Conservation (phyloP, 345 rosid genomes). For the Bruguiera gymnorhiza region DNA sequence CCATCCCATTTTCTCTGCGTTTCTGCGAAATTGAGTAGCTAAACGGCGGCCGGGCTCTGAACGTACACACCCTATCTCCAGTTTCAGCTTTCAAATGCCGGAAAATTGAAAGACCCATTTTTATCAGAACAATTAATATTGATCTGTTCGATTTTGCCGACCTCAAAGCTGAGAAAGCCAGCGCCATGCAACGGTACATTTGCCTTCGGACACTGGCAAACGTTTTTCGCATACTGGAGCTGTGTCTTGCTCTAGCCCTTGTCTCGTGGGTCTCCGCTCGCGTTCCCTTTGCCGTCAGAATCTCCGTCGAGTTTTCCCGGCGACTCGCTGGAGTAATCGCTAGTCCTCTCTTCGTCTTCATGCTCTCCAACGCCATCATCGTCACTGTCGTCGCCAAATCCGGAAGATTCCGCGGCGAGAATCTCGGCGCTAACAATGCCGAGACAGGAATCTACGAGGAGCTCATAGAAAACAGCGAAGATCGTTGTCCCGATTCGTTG, state of each 20-base stretch:
- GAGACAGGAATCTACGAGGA: slow-evolving; percentile 39
- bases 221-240: slow-evolving; percentile 48
- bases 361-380: slow-evolving; percentile 59
- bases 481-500: slow-evolving; percentile 11
- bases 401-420: slow-evolving; percentile 25
- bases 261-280: slow-evolving; percentile 44
- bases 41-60: background rate
- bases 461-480: slow-evolving; percentile 34
- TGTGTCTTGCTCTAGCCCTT: slow-evolving; percentile 41
- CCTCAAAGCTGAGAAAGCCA: slow-evolving; percentile 49
- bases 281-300: slow-evolving; percentile 46
- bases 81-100: background rate
- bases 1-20: background rate
- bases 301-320: slow-evolving; percentile 45
- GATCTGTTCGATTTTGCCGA: slow-evolving; percentile 32
- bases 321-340: slow-evolving; percentile 36
- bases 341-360: slow-evolving; percentile 56
- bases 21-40: background rate
- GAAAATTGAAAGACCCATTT: background rate
- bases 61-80: background rate
- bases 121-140: slow-evolving; percentile 6
- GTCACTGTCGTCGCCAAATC: slow-evolving; percentile 53
- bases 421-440: slow-evolving; percentile 16
- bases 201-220: slow-evolving; percentile 35
- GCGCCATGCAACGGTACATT: slow-evolving; percentile 29